A percentile compares a stretch with the other conserved stretches of the same genome.
Conservation (phyloP, 169 alveolate genomes). For the Plasmodium coatneyi region DNA sequence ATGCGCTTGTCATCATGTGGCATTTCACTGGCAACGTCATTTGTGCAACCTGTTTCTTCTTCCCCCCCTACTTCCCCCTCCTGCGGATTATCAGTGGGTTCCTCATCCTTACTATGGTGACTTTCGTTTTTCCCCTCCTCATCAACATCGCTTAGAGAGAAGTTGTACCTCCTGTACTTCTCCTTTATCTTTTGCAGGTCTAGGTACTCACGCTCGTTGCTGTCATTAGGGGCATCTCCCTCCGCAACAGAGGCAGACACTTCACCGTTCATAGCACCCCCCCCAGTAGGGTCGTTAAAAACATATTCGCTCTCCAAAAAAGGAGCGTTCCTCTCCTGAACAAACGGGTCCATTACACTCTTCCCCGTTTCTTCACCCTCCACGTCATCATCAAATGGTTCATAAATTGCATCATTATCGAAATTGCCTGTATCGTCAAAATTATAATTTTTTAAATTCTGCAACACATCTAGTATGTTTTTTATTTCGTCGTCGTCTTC, state of each 20-base stretch:
- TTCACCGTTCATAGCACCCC: background rate
- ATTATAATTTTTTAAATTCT: constrained; percentile 58
- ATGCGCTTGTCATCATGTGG: background rate
- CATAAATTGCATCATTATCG: constrained; percentile 56
- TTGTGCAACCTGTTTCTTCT: background rate
- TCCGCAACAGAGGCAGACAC: background rate
- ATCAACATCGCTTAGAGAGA: constrained; percentile 11
- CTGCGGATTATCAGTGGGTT: background rate
- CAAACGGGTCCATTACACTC: background rate
- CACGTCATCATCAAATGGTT: constrained; percentile 15
- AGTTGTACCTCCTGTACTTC: constrained; percentile 3
- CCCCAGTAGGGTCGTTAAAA: background rate
- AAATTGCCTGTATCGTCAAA: constrained; percentile 42
- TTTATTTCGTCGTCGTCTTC: constrained; percentile 68
- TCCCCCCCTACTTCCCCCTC: background rate
- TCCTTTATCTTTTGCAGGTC: constrained; percentile 17
- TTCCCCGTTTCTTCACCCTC: constrained; percentile 16
- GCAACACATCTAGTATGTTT: constrained; percentile 26
- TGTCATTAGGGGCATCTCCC: background rate
- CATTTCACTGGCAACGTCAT: background rate
- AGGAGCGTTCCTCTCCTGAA: constrained; percentile 39
- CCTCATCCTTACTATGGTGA: background rate
- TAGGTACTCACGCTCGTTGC: background rate
- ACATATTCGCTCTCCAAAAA: constrained; percentile 33
- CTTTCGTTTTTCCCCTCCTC: background rate